Evolutionary conservation across 2,329 filamentous ascomycete genomes (phyloP), one percentile per base, ranked within the genome.

Genomic region (Aspergillus sp.): DNA sequence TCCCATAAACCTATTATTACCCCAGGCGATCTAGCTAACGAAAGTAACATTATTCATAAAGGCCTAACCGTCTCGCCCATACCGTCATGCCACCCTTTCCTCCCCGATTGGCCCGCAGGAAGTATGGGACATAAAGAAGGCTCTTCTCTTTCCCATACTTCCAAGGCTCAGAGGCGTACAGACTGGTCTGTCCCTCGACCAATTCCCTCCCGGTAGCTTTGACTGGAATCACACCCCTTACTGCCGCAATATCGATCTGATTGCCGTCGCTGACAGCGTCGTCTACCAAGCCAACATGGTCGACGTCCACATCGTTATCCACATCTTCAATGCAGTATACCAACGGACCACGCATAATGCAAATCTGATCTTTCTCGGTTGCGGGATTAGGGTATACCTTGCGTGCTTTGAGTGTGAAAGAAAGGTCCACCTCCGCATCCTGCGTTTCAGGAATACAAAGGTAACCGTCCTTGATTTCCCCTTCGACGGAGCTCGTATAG

Each of bases 251-350:
- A 12, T 58, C 24, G 21, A 55, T 52, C 11, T 40, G 44, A 2
- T 45, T 41, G 12, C 24, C 53, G 33, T 60, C 47, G 31, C 9
- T 46, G 2, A 56, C 24, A 19, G 33, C 31, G 33, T 17, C 19
- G 43, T 55, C 46, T 3, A 47, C 2, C 17, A 61, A 21, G 21
- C 41, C 55, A 11, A 56, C 46, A 21, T 56, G 43, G 40, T 55
- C 50, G n/a, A 56, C 19, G 24, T 58, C 55, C 11, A 61, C 52
- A 17, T 59, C 37, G 56, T 86, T 85, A 63, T 87, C 84, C 6
- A 76, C 64, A 55, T 87, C 84, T 64, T 88, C 85, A 4, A 82
- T 77, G 57, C 84, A 87, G 68, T 87, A 87, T 5, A 87, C 73
- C 6, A 87, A 65, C 0, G 84, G 85, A 0, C 85, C 85, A 4